Percentiles rank a stretch among this genome's conserved stretches.
These are phyloP conservation scores for Truncatella angustata DNA, from an alignment of 2,329 filamentous ascomycete species.

Conservation along the genomic window DNA sequence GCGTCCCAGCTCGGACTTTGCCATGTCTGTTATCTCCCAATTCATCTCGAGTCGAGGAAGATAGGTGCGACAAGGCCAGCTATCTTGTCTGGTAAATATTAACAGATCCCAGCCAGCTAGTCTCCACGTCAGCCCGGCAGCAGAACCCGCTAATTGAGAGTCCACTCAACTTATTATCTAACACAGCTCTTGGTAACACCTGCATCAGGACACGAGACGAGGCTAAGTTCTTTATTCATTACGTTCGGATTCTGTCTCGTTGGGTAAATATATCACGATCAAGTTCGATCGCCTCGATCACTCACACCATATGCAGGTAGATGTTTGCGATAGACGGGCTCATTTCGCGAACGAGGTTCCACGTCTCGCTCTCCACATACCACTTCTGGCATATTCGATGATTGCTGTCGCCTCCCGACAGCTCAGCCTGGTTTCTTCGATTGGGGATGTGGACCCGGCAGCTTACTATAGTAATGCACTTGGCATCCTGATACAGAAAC, in stretches of 20 bases:
- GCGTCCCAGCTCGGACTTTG: too few species aligned
- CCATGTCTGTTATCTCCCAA: too few species aligned
- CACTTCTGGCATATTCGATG: conserved; percentile 7
- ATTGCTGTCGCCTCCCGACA: conserved; percentile 6
- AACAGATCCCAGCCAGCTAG: background rate
- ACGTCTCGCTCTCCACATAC: conserved; percentile 1
- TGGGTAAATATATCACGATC: conserved; percentile 5
- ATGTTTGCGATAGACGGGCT: conserved; percentile 3
- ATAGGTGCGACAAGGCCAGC: too few species aligned
- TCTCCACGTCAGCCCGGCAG: background rate
- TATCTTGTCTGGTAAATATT: too few species aligned
- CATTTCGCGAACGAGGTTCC: conserved; percentile 9
- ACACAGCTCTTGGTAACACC: background rate
- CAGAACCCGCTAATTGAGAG: background rate
- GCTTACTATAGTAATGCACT: conserved; percentile 7
- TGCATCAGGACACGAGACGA: conserved; percentile 1
- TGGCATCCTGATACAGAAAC: conserved; percentile 4
- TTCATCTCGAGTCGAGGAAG: too few species aligned
- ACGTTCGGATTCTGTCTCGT: conserved; percentile 4
- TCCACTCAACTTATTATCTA: background rate
- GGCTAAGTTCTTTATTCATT: conserved; percentile 7
- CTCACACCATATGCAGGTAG: too few species aligned
- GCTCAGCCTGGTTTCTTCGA: conserved; percentile 3
- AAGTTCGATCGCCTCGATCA: too few species aligned
- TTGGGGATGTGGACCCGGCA: conserved; percentile 1